Conservation (phyloP, 805 yeast species). For the Candida succiphila region DNA sequence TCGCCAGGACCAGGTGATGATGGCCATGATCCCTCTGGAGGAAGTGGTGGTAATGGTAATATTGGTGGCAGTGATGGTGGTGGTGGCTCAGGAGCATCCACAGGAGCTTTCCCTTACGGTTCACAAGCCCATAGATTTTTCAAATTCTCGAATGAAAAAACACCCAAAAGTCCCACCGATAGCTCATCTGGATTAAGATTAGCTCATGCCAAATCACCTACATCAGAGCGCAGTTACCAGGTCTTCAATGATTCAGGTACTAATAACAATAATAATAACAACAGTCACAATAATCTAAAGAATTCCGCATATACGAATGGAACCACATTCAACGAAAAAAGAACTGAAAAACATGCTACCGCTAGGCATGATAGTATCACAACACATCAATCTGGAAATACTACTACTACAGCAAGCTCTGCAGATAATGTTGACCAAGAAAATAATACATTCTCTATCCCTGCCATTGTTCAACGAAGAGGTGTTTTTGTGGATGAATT, state of each 20-base stretch:
- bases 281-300: too few species aligned
- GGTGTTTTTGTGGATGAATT: conserved; percentile 70
- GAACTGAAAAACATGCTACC: background rate
- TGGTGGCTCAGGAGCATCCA: background rate
- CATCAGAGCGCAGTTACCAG: too few species aligned
- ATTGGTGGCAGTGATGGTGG: background rate
- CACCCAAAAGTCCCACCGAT: too few species aligned
- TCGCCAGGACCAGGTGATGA: too few species aligned
- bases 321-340: background rate
- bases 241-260: too few species aligned
- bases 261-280: too few species aligned
- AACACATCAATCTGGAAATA: conserved; percentile 4
- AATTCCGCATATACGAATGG: conserved; percentile 4
- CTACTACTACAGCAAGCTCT: background rate
- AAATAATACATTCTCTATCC: conserved; percentile 2
- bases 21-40: too few species aligned
- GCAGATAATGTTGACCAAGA: background rate
- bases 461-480: conserved; percentile 15
- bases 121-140: too few species aligned
- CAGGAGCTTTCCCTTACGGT: background rate
- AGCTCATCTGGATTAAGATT: background rate
- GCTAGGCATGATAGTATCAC: conserved; percentile 4
- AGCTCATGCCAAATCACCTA: background rate
- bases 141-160: too few species aligned
- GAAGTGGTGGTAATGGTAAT: too few species aligned